Evolutionary conservation across 202 grass and related monocot genomes (phyloP), one percentile per base, ranked within the genome.

Genomic region (Hordeum pubiflorum): DNA sequence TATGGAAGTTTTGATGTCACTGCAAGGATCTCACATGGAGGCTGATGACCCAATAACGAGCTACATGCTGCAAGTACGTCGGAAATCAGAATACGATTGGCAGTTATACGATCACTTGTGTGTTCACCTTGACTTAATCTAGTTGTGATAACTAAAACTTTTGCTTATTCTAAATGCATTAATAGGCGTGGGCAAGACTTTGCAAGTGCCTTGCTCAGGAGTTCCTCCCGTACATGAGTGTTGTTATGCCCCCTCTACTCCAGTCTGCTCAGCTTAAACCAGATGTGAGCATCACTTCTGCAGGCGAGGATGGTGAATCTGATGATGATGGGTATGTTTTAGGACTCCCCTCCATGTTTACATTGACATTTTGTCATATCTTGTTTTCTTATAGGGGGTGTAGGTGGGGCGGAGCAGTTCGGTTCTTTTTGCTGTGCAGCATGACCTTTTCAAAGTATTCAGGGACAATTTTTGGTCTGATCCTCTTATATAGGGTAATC

Each of bases 21-120:
- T 97, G 38, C 94, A 94, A 92, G 88, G 83, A 87, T 97, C 94
- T 76, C 90, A 89, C 13, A 89, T 97, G 91, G 85, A 94, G 68
- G 79, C 91, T 48, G 87, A 94, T 89, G 89, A 97, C 44, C 94
- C 89, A 69, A 93, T 84, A 58, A 94, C 86, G 69, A 94, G 86
- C 60, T 97, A 94, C 79, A 90, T 92, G 87, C 67, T 94, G n/a
- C 89, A 85, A 80, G 94, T 97, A 86, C 58, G 80, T 72, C 43
- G n/a, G 27, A 67, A 43, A 9, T 68, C 56, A 13, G 20, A 85
- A 62, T 10, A 23, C 20, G 64, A 75, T 83, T 76, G 20, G 8
- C 56, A 70, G 21, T 61, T 70, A 60, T 78, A 72, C 14, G 17
- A 70, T 58, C 48, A 62, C 55, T 63, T 23, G 6, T 58, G 10